Conservation (phyloP, 2,329 filamentous ascomycete species). For the Magnaporthales sp. region DNA sequence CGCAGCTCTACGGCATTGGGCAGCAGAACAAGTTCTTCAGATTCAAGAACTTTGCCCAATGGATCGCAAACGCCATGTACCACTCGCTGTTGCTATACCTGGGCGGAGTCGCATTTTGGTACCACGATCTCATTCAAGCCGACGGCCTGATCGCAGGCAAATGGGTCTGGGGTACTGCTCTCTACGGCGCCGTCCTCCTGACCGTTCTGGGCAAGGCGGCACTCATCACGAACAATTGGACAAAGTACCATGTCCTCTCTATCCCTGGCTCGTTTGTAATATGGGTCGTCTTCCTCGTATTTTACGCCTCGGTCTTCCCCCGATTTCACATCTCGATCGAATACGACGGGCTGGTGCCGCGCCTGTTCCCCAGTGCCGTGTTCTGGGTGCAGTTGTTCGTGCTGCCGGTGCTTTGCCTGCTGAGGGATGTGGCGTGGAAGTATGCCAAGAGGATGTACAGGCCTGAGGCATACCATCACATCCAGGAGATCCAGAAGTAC, state of each 20-base stretch:
- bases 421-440: constrained; percentile 93
- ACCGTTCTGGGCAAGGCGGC: constrained; percentile 94
- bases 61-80: constrained; percentile 92
- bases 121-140: constrained; percentile 65
- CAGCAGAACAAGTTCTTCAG: constrained; percentile 93
- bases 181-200: constrained; percentile 88
- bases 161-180: constrained; percentile 95
- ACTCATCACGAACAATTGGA: constrained; percentile 95
- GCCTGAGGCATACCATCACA: constrained; percentile 92
- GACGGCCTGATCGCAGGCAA: constrained; percentile 82
- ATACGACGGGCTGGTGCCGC: constrained; percentile 75
- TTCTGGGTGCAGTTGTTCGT: constrained; percentile 90
- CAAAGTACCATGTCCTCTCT: constrained; percentile 91
- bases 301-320: constrained; percentile 80
- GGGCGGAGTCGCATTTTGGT: constrained; percentile 72
- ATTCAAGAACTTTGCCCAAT: constrained; percentile 83
- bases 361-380: constrained; percentile 69
- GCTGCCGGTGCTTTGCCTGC: constrained; percentile 71
- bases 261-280: constrained; percentile 89
- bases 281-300: constrained; percentile 84
- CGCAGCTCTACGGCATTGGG: constrained; percentile 87
- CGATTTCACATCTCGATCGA: constrained; percentile 74
- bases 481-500: constrained; percentile 97
- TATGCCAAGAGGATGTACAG: constrained; percentile 96
- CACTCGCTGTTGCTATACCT: constrained; percentile 93